These are phyloP conservation scores for Drechmeria coniospora DNA, from an alignment of 2,329 filamentous ascomycete species.

Conservation along the genomic window DNA sequence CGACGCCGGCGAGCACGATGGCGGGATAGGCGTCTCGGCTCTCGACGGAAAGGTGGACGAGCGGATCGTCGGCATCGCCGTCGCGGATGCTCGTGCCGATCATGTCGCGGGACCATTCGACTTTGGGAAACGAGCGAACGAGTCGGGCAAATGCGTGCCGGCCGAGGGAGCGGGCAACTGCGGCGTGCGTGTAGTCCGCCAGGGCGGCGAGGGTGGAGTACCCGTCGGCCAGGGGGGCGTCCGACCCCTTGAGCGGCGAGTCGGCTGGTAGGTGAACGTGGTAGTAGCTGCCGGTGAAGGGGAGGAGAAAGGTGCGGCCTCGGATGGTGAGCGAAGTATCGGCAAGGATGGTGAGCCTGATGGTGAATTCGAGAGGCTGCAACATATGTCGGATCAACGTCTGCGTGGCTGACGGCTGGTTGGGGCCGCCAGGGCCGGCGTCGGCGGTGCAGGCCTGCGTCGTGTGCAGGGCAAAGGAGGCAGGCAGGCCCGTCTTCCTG, in stretches of 20 bases:
- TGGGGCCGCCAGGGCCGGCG: constrained; percentile 13
- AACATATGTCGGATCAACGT: constrained; percentile 28
- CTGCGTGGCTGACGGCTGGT: constrained; percentile 26
- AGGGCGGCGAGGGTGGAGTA: constrained; percentile 30
- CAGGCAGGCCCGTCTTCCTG: constrained; percentile 27
- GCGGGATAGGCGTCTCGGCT: constrained; percentile 6
- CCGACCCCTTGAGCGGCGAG: constrained; percentile 20
- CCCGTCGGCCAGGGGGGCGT: constrained; percentile 26
- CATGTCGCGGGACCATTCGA: constrained; percentile 15
- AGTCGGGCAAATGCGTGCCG: constrained; percentile 17
- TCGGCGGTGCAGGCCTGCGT: constrained; percentile 16
- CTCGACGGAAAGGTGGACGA: constrained; percentile 17
- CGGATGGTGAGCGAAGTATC: constrained; percentile 26
- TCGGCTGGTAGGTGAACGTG: constrained; percentile 23
- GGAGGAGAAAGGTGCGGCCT: constrained; percentile 27
- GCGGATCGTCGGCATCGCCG: constrained; percentile 11
- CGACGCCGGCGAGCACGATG: constrained; percentile 10
- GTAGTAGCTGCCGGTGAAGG: constrained; percentile 29
- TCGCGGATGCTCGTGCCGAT: constrained; percentile 18
- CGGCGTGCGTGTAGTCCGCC: constrained; percentile 28
- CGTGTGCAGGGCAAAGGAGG: constrained; percentile 27
- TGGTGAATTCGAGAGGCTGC: constrained; percentile 22
- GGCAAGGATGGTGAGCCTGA: constrained; percentile 30
- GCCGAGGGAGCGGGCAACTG: constrained; percentile 24
- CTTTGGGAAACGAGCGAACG: not conserved